Evolutionary conservation across 257 asterid genomes (phyloP).

Genomic region (Solanum gandarillasii): DNA sequence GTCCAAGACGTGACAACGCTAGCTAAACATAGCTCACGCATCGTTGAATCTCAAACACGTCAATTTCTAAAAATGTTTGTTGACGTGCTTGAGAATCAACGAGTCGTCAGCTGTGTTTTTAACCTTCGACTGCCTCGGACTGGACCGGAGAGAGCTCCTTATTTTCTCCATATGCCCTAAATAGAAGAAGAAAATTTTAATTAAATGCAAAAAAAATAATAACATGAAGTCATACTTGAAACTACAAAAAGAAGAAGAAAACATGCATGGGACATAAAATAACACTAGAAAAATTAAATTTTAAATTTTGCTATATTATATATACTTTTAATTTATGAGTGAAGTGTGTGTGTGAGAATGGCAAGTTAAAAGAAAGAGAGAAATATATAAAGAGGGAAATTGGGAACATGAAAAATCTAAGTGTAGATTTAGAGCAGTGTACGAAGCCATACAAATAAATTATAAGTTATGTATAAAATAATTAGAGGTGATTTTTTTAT

Average conservation of each 20-base stretch:
- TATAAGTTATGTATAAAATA: too few species aligned
- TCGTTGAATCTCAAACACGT: constrained; percentile 60
- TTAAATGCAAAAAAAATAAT: background rate
- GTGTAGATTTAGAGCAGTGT: background rate
- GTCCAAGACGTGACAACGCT: constrained; percentile 83
- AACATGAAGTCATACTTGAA: background rate
- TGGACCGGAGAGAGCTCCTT: constrained; percentile 89
- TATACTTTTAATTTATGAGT: background rate
- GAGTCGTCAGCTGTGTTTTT: constrained; percentile 78
- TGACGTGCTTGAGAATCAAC: constrained; percentile 57
- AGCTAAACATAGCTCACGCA: constrained; percentile 71
- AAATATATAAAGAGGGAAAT: background rate
- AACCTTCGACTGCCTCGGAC: constrained; percentile 56
- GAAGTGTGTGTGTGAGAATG: background rate
- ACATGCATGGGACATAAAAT: background rate
- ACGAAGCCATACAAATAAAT: background rate
- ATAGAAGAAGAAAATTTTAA: background rate
- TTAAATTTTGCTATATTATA: too few species aligned
- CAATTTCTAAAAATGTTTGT: background rate
- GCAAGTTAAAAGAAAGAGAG: background rate
- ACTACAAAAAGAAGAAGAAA: background rate
- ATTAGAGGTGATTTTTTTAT: too few species aligned
- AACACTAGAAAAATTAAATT: background rate
- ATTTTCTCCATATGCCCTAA: constrained; percentile 15
- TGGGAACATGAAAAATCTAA: background rate